Percentiles rank a stretch among this genome's conserved stretches.
phyloP scores from a whole-genome alignment of 225 moss, liverwort and hornwort genomes.

The Pleurozium schreberi region DNA sequence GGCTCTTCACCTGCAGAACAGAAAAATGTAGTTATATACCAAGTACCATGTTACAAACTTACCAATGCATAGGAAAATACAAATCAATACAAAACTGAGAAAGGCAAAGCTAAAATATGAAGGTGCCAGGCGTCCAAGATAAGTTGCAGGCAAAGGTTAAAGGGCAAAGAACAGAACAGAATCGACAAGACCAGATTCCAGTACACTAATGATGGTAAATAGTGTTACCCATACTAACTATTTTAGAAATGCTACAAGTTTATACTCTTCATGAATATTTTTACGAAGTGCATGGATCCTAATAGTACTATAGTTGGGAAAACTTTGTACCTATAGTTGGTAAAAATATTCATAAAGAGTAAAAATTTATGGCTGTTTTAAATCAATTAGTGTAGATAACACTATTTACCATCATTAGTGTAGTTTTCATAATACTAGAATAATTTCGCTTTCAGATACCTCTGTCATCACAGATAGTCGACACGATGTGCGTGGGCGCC shows the following conservation, averaged over 20 bases:
- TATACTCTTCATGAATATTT: too few relatives aligned
- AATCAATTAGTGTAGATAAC: too few relatives aligned
- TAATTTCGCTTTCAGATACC: constrained; percentile 5
- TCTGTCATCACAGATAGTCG: constrained; percentile 93
- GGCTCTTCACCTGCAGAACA: constrained; percentile 64
- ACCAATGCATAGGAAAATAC: background rate
- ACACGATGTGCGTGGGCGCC: constrained; percentile 88
- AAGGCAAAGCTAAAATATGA: background rate
- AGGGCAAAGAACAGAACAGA: background rate
- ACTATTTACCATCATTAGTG: too few relatives aligned
- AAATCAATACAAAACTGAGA: background rate
- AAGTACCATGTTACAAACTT: background rate
- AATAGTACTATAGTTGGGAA: too few relatives aligned
- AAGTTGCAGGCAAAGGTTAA: background rate
- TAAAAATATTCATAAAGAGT: too few relatives aligned
- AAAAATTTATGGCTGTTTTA: too few relatives aligned
- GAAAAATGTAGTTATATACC: background rate
- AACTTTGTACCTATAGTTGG: too few relatives aligned
- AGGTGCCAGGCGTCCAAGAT: background rate
- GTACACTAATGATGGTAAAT: too few relatives aligned
- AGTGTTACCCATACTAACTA: too few relatives aligned
- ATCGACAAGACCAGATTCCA: background rate
- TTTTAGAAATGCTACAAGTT: too few relatives aligned
- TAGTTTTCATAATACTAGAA: background rate
- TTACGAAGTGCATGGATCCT: too few relatives aligned